Conservation (phyloP, 2,329 filamentous ascomycete genomes). For the Arthroderma sp. region DNA sequence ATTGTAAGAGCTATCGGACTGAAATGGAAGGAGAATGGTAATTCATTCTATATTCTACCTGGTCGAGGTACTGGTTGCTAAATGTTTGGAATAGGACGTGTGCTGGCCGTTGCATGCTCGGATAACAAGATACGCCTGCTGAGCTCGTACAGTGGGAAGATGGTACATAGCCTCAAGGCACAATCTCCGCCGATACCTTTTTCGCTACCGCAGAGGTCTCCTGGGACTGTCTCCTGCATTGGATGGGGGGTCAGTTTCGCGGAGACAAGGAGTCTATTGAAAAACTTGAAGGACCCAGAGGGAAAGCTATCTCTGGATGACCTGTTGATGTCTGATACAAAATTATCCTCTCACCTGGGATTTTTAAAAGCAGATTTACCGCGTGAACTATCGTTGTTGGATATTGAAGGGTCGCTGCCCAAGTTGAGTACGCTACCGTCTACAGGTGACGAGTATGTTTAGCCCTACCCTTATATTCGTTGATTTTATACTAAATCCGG, state of each 20-base stretch:
- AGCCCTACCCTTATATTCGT: neutral
- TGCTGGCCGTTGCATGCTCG: constrained; percentile 71
- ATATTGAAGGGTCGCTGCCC: constrained; percentile 63
- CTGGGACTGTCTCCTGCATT: constrained; percentile 34
- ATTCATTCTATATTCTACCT: neutral
- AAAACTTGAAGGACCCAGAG: constrained; percentile 23
- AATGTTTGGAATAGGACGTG: constrained; percentile 36
- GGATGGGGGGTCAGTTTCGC: constrained; percentile 47
- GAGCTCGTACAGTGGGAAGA: constrained; percentile 68
- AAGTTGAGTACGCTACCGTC: constrained; percentile 61
- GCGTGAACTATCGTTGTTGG: constrained; percentile 58
- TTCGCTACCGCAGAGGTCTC: constrained; percentile 34
- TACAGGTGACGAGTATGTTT: constrained; percentile 46
- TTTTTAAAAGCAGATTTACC: constrained; percentile 49
- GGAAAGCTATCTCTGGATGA: constrained; percentile 30
- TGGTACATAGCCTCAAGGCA: constrained; percentile 54
- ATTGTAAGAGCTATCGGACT: constrained; percentile 27
- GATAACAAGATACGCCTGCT: constrained; percentile 67
- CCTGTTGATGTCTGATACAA: constrained; percentile 29
- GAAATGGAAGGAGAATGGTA: constrained; percentile 58
- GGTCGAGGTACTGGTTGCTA: neutral
- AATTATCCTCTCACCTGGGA: constrained; percentile 21
- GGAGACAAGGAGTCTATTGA: constrained; percentile 35
- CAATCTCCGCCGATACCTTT: constrained; percentile 26
- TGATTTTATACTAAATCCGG: neutral